A percentile compares a stretch with the other conserved stretches of the same genome.
Conservation (phyloP, 1,284 basidiomycete genomes). For the Mycosarcoma mackinlayi region DNA sequence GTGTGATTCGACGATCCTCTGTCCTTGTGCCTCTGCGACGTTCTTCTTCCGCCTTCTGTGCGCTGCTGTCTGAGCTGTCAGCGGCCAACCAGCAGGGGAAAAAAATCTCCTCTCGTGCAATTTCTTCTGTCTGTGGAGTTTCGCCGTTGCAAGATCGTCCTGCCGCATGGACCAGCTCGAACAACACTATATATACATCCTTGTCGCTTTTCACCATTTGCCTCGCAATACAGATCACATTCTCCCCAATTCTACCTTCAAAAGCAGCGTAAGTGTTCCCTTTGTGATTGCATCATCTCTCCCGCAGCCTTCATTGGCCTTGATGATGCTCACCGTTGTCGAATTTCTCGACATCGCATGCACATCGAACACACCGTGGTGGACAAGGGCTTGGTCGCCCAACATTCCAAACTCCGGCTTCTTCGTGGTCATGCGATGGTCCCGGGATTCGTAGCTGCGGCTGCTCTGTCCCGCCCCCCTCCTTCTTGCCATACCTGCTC, state of each 20-base stretch:
- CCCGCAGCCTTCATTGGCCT: background rate
- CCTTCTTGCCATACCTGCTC: slow-evolving; percentile 30
- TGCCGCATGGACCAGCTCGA: slow-evolving; percentile 38
- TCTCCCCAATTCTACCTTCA: slow-evolving; percentile 3
- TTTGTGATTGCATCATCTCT: background rate
- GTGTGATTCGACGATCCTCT: background rate
- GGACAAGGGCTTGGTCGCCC: too few relatives aligned
- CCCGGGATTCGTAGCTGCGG: too few relatives aligned
- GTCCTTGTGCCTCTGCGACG: background rate
- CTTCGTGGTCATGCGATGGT: too few relatives aligned
- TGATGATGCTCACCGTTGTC: background rate
- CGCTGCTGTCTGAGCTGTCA: slow-evolving; percentile 7
- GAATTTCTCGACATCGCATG: too few relatives aligned
- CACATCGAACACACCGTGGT: too few relatives aligned
- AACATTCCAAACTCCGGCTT: too few relatives aligned
- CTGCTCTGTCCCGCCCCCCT: too few relatives aligned
- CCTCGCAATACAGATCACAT: background rate
- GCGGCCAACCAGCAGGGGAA: background rate
- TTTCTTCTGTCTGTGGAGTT: slow-evolving; percentile 32
- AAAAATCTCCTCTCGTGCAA: background rate
- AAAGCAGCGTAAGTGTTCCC: slow-evolving; percentile 26
- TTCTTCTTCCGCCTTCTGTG: slow-evolving; percentile 40
- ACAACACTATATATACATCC: slow-evolving; percentile 19
- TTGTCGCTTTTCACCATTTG: background rate
- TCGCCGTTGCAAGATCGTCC: slow-evolving; percentile 18